phyloP scores from a whole-genome alignment of 2,329 filamentous ascomycete genomes.

The Corniculantispora saksenae region DNA sequence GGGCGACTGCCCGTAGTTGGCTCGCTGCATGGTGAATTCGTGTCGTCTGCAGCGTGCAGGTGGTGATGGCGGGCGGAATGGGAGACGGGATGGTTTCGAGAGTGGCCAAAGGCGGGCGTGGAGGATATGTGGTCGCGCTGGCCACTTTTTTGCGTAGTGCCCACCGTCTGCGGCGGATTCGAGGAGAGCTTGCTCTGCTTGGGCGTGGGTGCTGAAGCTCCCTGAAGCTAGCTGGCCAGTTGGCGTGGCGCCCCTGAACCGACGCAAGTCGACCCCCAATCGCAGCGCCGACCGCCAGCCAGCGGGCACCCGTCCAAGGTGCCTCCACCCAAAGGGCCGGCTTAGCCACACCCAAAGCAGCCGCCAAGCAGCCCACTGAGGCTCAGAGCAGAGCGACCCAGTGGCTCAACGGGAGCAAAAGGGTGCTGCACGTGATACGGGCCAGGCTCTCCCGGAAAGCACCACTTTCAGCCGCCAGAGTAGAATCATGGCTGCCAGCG shows the following conservation, averaged over 20 bases:
- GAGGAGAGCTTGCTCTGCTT: neutral
- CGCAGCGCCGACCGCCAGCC: neutral
- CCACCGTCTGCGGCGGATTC: neutral
- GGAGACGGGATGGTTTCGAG: neutral
- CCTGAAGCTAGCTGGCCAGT: neutral
- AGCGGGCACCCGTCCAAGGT: neutral
- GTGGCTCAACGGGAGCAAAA: too few relatives aligned
- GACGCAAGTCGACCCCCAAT: neutral
- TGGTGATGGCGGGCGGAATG: conserved; percentile 14
- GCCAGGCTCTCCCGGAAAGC: neutral
- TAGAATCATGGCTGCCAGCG: neutral
- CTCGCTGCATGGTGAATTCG: conserved; percentile 76
- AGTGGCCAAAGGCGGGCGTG: conserved; percentile 7
- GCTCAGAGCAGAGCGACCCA: too few relatives aligned
- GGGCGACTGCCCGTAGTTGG: conserved; percentile 82
- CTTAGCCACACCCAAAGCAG: neutral
- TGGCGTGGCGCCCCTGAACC: conserved; percentile 3
- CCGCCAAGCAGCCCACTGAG: too few relatives aligned
- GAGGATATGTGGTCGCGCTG: conserved; percentile 16
- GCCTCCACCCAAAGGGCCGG: neutral
- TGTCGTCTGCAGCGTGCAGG: neutral
- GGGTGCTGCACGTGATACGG: conserved; percentile 17
- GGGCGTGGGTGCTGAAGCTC: neutral
- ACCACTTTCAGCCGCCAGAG: conserved; percentile 8
- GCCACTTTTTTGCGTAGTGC: conserved; percentile 6